A percentile compares a stretch with the other conserved stretches of the same genome.
phyloP scores from a whole-genome alignment of 164 flowering plant genomes.

The Umbilicus rupestris region DNA sequence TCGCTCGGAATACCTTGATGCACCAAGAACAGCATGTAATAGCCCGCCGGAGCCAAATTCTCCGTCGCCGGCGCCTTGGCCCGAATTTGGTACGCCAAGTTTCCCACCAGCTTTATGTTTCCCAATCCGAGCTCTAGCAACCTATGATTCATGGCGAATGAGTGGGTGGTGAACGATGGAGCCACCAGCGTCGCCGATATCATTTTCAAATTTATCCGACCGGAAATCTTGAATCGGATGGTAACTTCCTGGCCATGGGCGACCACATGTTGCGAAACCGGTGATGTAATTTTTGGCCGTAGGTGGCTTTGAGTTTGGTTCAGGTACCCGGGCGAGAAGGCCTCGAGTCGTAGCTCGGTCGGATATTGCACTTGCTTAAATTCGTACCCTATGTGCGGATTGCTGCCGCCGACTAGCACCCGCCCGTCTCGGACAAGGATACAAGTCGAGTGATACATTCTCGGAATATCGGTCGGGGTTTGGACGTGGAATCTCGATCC shows the following conservation, averaged over 20 bases:
- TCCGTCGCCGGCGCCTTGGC: constrained; percentile 12
- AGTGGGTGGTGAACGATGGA: constrained; percentile 45
- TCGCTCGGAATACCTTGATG: constrained; percentile 22
- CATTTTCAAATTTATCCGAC: neutral
- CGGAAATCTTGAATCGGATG: constrained; percentile 18
- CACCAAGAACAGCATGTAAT: constrained; percentile 24
- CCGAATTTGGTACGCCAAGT: constrained; percentile 11
- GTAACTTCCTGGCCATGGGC: constrained; percentile 11
- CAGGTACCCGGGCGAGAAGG: constrained; percentile 25
- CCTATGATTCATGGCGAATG: constrained; percentile 31
- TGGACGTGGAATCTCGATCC: constrained; percentile 3
- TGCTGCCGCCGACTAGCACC: constrained; percentile 32
- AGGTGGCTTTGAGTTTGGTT: constrained; percentile 8
- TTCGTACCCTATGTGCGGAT: constrained; percentile 18
- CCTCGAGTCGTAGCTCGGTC: constrained; percentile 20
- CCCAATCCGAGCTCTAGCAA: constrained; percentile 18
- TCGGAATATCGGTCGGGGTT: constrained; percentile 8
- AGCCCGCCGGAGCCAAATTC: constrained; percentile 21
- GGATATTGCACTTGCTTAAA: constrained; percentile 17
- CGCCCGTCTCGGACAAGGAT: constrained; percentile 26
- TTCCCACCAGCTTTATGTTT: constrained; percentile 8
- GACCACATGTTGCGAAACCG: constrained; percentile 14
- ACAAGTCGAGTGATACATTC: constrained; percentile 15
- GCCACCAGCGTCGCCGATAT: constrained; percentile 31
- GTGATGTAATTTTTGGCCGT: constrained; percentile 25